Evolutionary conservation across 139 green algal species (phyloP).

Genomic region (Microglena sp.): DNA sequence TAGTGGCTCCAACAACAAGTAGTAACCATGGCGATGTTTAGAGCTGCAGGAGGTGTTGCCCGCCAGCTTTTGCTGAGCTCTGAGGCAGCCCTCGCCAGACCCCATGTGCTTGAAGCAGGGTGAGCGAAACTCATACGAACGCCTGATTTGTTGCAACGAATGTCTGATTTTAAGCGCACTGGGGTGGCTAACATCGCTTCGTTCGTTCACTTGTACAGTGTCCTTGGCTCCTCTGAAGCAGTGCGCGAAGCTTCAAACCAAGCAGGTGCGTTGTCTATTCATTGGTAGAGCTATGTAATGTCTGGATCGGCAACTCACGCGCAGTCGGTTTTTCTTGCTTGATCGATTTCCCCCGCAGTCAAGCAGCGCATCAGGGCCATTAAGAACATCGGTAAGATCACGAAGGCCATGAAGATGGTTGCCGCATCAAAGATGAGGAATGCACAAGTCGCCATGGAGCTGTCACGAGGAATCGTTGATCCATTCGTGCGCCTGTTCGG

Average conservation of each 20-base stretch:
- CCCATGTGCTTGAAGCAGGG: neutral
- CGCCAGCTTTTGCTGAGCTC: neutral
- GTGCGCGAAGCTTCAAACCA: slow-evolving; percentile 46
- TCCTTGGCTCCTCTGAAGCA: slow-evolving; percentile 11
- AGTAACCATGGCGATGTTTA: neutral
- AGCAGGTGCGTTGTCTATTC: slow-evolving; percentile 25
- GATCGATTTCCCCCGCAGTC: slow-evolving; percentile 47
- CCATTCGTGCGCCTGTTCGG: slow-evolving; percentile 84
- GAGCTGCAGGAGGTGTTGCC: neutral
- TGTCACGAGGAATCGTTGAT: slow-evolving; percentile 71
- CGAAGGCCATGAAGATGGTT: slow-evolving; percentile 99
- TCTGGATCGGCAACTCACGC: neutral
- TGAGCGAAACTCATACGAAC: neutral
- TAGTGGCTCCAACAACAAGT: too few species aligned
- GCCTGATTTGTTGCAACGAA: neutral
- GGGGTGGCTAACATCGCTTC: neutral
- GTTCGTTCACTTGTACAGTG: slow-evolving; percentile 9
- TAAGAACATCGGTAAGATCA: slow-evolving; percentile 98
- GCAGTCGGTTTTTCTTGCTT: neutral
- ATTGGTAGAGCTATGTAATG: neutral
- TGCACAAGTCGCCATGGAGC: slow-evolving; percentile 65
- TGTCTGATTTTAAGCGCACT: neutral
- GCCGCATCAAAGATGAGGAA: slow-evolving; percentile 94
- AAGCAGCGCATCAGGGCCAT: slow-evolving; percentile 95
- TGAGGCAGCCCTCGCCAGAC: neutral